A percentile compares a stretch with the other conserved stretches of the same genome.
Evolutionary conservation across 2,329 filamentous ascomycete genomes (phyloP).

Genomic region (Cucurbitaria berberidis): DNA sequence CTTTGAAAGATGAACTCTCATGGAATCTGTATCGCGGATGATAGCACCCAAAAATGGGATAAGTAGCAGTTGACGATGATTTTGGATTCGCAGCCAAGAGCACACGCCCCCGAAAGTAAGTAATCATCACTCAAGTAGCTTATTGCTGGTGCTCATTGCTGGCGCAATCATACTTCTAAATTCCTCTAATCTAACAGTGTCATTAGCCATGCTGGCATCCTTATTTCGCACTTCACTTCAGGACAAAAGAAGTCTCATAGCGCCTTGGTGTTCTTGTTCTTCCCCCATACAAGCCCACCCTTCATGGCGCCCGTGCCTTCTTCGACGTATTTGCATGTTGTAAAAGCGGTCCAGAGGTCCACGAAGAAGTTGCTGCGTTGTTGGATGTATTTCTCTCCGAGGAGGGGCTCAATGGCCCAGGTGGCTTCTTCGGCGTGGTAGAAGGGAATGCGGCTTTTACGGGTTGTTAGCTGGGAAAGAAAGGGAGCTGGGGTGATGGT

Average conservation of each 20-base stretch:
- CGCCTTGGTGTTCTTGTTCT: background rate
- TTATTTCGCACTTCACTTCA: too few species aligned
- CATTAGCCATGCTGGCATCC: too few species aligned
- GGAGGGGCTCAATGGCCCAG: conserved; percentile 27
- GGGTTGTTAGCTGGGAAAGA: conserved; percentile 6
- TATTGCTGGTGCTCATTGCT: too few species aligned
- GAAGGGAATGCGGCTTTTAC: conserved; percentile 31
- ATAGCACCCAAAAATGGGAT: too few species aligned
- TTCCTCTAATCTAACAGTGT: too few species aligned
- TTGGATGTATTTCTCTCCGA: conserved; percentile 33
- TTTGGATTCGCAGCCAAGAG: too few species aligned
- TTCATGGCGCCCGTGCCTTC: conserved; percentile 18
- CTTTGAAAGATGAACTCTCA: too few species aligned
- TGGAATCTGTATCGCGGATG: too few species aligned
- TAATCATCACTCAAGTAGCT: too few species aligned
- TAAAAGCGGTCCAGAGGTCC: conserved; percentile 32
- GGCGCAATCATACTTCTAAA: too few species aligned
- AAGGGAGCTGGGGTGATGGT: background rate
- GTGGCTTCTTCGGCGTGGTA: conserved; percentile 38
- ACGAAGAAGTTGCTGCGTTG: conserved; percentile 27
- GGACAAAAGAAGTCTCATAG: background rate
- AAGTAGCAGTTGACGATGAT: too few species aligned
- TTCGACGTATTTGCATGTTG: conserved; percentile 32
- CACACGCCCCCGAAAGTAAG: too few species aligned
- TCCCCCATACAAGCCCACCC: conserved; percentile 23